A percentile compares a stretch with the other conserved stretches of the same genome.
phyloP scores from a whole-genome alignment of 495 filamentous ascomycete genomes.

The Pyrenula massariospora region DNA sequence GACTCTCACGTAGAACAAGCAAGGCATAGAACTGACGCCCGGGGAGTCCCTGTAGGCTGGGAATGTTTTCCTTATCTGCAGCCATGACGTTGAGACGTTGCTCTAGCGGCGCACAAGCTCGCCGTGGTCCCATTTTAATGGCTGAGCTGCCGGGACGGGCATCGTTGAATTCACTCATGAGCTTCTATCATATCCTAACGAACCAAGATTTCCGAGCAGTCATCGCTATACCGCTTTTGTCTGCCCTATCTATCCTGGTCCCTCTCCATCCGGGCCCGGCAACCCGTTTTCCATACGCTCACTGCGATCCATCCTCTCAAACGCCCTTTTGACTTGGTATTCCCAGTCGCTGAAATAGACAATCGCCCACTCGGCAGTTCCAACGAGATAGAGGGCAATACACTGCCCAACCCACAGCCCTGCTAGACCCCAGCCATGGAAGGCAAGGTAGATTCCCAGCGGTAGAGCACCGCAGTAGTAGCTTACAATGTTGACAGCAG shows the following conservation, averaged over 20 bases:
- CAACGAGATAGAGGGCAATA: conserved; percentile 77
- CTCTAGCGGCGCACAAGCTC: too few relatives aligned
- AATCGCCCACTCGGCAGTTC: conserved; percentile 67
- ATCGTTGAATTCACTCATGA: too few relatives aligned
- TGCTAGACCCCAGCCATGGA: conserved; percentile 76
- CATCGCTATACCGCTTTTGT: too few relatives aligned
- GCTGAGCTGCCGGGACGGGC: too few relatives aligned
- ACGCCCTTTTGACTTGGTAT: conserved; percentile 61
- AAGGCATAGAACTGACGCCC: too few relatives aligned
- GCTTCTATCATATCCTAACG: too few relatives aligned
- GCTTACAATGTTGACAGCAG: conserved; percentile 76
- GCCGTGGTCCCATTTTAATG: too few relatives aligned
- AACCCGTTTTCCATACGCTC: conserved; percentile 26
- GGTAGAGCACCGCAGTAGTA: conserved; percentile 84
- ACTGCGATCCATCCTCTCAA: conserved; percentile 60
- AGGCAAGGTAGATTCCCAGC: conserved; percentile 75
- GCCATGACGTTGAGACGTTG: background rate
- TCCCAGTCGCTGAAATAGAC: conserved; percentile 74
- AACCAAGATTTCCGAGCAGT: too few relatives aligned
- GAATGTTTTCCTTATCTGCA: background rate
- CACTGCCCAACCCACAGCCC: conserved; percentile 88
- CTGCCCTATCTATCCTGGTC: background rate
- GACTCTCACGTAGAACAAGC: too few relatives aligned
- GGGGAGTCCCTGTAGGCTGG: too few relatives aligned
- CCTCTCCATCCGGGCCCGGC: background rate